Evolutionary conservation across 2,329 filamentous ascomycete genomes (phyloP).

Genomic region (Torrubiella hemipterigena): DNA sequence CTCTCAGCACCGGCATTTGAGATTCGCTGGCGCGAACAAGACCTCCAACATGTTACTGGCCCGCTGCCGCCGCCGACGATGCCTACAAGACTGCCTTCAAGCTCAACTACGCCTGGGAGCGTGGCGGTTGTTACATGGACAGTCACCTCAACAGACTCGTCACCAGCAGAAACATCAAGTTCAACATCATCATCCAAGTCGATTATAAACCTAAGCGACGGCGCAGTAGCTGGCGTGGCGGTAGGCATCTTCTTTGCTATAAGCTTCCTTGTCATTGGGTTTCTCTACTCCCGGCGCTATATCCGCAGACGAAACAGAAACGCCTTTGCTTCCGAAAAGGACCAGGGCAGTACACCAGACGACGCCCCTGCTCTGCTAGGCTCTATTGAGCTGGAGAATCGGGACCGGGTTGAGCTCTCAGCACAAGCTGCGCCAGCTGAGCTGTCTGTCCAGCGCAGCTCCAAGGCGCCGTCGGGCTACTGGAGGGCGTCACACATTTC

Average conservation of each 20-base stretch:
- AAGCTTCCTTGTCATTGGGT: neutral
- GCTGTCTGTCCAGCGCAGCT: neutral
- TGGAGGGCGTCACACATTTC: slow-evolving; percentile 27
- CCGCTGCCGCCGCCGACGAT: neutral
- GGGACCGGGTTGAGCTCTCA: neutral
- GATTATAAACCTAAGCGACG: neutral
- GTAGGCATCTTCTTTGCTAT: neutral
- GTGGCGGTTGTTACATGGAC: too few relatives aligned
- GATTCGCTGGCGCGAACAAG: slow-evolving; percentile 14
- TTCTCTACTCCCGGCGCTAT: neutral
- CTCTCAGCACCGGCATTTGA: slow-evolving; percentile 17
- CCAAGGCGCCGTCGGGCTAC: slow-evolving; percentile 20
- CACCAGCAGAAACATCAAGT: neutral
- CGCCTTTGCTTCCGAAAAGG: neutral
- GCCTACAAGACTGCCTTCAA: neutral
- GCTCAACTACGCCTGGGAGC: neutral
- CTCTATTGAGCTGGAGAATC: neutral
- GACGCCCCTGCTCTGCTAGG: neutral
- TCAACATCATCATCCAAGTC: neutral
- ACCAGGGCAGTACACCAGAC: too few relatives aligned
- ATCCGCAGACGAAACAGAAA: neutral
- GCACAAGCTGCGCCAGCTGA: neutral
- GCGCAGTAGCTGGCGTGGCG: neutral
- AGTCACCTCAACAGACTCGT: neutral
- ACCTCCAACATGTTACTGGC: slow-evolving; percentile 5